These are phyloP conservation scores for Polytrichum formosum DNA, from an alignment of 225 moss, liverwort and hornwort genomes.

Conservation along the genomic window DNA sequence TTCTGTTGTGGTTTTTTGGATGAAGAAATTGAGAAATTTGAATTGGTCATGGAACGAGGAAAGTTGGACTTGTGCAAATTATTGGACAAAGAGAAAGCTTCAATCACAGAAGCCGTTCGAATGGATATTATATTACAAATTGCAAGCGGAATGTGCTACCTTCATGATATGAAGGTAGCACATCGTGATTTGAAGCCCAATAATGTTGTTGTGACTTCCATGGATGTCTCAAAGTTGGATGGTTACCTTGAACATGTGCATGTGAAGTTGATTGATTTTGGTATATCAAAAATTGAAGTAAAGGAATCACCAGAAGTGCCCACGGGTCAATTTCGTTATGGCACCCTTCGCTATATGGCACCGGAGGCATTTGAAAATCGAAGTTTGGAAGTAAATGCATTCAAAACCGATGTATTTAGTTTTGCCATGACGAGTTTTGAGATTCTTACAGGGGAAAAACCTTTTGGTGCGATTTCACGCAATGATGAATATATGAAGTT, in stretches of 20 bases:
- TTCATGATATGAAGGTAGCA: slow-evolving; percentile 9
- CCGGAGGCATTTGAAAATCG: background rate
- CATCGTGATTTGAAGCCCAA: slow-evolving; percentile 9
- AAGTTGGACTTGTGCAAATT: background rate
- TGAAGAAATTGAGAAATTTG: background rate
- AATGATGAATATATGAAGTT: background rate
- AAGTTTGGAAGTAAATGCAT: background rate
- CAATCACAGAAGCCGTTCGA: background rate
- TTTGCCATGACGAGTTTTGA: background rate
- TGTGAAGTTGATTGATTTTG: slow-evolving; percentile 3
- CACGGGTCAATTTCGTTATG: background rate
- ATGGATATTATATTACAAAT: background rate
- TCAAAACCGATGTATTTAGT: background rate
- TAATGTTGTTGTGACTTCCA: background rate
- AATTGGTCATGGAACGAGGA: slow-evolving; percentile 5
- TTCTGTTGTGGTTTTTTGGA: slow-evolving; percentile 6
- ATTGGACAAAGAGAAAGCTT: background rate
- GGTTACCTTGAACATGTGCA: background rate
- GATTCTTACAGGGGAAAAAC: background rate
- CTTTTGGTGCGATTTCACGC: background rate
- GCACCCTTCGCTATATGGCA: slow-evolving; percentile 3
- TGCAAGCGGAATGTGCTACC: slow-evolving; percentile 9
- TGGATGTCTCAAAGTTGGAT: background rate
- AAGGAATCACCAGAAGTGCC: background rate
- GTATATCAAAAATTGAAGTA: background rate